Evolutionary conservation across 2,329 filamentous ascomycete species (phyloP), one percentile per base, ranked within the genome.

Genomic region (Monosporascus sp.): DNA sequence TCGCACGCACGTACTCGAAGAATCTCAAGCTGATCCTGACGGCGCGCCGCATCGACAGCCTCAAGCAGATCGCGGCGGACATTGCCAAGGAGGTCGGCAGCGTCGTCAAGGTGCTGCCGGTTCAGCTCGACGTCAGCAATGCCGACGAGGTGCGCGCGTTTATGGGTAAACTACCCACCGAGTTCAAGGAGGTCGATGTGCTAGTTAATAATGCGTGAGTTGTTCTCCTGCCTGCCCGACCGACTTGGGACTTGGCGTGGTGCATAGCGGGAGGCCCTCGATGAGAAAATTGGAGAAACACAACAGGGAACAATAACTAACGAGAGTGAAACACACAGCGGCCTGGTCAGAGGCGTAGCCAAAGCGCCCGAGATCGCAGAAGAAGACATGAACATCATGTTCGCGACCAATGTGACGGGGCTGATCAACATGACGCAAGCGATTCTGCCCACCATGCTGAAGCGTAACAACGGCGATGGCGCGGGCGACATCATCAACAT

Each of bases 361-460:
- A 85, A 88, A 67, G 91, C 91, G 1, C 92, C 92, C 19, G 82
- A 89, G 41, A 97, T 99, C 67, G 80, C 78, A 17, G 80, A 89
- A 64, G 85, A 86, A 55, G 93, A 99, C 73, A 88, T 97, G 63
- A 79, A 88, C 63, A 66, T 86, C 69, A 97, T 97, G 91, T 90
- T 97, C 68, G 75, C 82, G 47, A 97, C 94, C 54, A 99, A 99
- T 70, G 92, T 97, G 50, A 94, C 88, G 2, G 94, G 94, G 27
- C 79, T 99, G 37, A 94, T 99, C 76, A 89, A 93, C 77, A 90
- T 97, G 88, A 97, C 94, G 1, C 94, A 99, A 77, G 89, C 89
- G 46, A 78, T 97, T 43, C 72, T 97, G 19, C 85, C 89, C 50
- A 85, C 91, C 68, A 95, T 92, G 79, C 87, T 91, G 72, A 78